Evolutionary conservation across 2,329 filamentous ascomycete genomes (phyloP).

Genomic region (Pseudogymnoascus sp.): DNA sequence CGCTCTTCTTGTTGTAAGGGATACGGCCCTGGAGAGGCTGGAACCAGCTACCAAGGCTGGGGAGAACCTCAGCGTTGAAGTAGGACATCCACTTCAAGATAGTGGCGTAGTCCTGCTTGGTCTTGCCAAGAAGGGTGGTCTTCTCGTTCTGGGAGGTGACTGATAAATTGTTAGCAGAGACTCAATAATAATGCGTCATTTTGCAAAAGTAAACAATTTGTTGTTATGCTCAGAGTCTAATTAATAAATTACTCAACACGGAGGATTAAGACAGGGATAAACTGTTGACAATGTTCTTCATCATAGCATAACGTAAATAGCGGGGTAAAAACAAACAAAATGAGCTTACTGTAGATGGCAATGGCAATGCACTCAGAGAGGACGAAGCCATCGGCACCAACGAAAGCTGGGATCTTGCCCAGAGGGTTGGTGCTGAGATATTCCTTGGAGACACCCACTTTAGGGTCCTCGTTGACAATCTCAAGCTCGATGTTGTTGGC

Average conservation of each 20-base stretch:
- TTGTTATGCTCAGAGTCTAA: conserved; percentile 67
- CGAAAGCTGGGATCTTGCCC: conserved; percentile 87
- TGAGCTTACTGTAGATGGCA: conserved; percentile 86
- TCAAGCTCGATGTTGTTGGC: conserved; percentile 92
- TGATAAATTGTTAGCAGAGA: conserved; percentile 35
- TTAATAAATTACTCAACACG: conserved; percentile 70
- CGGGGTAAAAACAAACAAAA: conserved; percentile 14
- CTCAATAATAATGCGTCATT: conserved; percentile 14
- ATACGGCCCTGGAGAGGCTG: conserved; percentile 72
- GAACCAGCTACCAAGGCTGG: conserved; percentile 71
- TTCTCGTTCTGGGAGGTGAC: conserved; percentile 99
- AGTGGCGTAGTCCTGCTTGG: conserved; percentile 99
- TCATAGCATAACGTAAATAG: conserved; percentile 24
- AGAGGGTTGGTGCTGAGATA: conserved; percentile 82
- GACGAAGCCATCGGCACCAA: conserved; percentile 83
- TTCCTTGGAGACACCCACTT: conserved; percentile 59
- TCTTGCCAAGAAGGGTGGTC: conserved; percentile 98
- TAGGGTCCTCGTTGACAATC: conserved; percentile 63
- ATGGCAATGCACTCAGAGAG: conserved; percentile 90
- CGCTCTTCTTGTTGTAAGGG: conserved; percentile 96
- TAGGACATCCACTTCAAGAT: conserved; percentile 98
- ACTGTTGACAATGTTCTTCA: conserved; percentile 65
- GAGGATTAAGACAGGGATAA: conserved; percentile 95
- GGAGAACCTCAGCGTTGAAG: conserved; percentile 81
- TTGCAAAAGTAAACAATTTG: conserved; percentile 11